Evolutionary conservation across 495 filamentous ascomycete species (phyloP).

Genomic region (Aspergillus nanangensis): DNA sequence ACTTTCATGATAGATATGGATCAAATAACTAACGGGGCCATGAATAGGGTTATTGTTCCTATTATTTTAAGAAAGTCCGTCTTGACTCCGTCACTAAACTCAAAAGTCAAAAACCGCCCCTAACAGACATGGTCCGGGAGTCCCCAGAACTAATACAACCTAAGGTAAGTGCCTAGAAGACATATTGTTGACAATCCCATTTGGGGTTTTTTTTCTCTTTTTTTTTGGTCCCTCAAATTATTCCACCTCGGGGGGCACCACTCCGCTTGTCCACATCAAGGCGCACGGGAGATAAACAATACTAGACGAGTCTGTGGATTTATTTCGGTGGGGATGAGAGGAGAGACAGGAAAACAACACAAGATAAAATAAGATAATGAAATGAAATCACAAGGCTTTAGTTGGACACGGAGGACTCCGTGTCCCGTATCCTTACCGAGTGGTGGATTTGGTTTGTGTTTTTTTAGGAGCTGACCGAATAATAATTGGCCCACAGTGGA

Average conservation of each 20-base stretch:
- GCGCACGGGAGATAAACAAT: slow-evolving; percentile 2
- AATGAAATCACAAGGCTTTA: background rate
- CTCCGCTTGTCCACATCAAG: background rate
- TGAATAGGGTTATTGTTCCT: slow-evolving; percentile 11
- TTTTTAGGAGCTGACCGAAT: background rate
- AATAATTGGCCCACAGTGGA: slow-evolving; percentile 8
- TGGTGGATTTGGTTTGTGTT: background rate
- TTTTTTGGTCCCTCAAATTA: no score
- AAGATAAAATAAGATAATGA: background rate
- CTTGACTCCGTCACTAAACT: slow-evolving; percentile 6
- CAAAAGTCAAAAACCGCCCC: slow-evolving; percentile 12
- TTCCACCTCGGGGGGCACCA: background rate
- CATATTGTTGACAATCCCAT: no score
- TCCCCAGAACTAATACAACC: no score
- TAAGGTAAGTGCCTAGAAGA: no score
- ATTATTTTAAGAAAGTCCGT: slow-evolving; percentile 7
- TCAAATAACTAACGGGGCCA: slow-evolving; percentile 6
- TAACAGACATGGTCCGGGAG: slow-evolving; percentile 1
- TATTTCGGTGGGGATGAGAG: background rate
- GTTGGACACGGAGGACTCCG: slow-evolving; percentile 3
- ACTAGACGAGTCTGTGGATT: background rate
- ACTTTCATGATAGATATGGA: no score
- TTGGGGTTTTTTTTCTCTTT: no score
- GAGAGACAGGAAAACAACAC: background rate
- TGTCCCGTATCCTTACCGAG: slow-evolving; percentile 6